Evolutionary conservation across 2,329 filamentous ascomycete genomes (phyloP).

Genomic region (Apiospora rasikravindrae): DNA sequence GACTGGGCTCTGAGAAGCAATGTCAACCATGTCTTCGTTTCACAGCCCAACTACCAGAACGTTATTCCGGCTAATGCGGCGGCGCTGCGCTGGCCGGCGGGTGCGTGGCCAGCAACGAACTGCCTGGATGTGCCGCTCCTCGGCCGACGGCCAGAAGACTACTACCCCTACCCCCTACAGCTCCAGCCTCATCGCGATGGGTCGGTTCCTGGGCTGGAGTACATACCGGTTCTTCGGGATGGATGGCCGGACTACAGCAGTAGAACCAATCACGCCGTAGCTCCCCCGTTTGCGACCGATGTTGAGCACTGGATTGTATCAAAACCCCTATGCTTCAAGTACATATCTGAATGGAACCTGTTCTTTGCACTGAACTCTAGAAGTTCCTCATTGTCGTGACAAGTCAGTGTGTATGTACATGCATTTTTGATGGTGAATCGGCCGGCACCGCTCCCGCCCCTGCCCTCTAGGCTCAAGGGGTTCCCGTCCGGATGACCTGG

Average conservation of each 20-base stretch:
- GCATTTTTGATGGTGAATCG: background rate
- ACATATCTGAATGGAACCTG: background rate
- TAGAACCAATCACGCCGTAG: slow-evolving; percentile 3
- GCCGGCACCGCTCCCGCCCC: background rate
- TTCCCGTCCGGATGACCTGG: background rate
- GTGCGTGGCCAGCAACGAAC: background rate
- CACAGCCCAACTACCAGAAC: background rate
- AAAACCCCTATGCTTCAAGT: background rate
- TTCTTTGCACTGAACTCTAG: background rate
- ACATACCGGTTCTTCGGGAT: background rate
- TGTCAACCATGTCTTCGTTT: background rate
- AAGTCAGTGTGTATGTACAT: background rate
- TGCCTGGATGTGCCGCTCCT: background rate
- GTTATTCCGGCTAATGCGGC: background rate
- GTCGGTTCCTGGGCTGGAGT: background rate
- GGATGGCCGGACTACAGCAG: background rate
- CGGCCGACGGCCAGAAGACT: slow-evolving; percentile 21
- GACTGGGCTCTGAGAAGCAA: background rate
- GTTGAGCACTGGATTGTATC: background rate
- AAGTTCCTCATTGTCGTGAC: background rate
- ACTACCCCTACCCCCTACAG: slow-evolving; percentile 10
- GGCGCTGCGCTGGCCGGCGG: background rate
- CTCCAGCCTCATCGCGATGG: background rate
- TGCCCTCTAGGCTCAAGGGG: background rate
- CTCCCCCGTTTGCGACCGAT: background rate